Conservation (phyloP, 768 basidiomycete species). For the Collybiopsis luxurians region DNA sequence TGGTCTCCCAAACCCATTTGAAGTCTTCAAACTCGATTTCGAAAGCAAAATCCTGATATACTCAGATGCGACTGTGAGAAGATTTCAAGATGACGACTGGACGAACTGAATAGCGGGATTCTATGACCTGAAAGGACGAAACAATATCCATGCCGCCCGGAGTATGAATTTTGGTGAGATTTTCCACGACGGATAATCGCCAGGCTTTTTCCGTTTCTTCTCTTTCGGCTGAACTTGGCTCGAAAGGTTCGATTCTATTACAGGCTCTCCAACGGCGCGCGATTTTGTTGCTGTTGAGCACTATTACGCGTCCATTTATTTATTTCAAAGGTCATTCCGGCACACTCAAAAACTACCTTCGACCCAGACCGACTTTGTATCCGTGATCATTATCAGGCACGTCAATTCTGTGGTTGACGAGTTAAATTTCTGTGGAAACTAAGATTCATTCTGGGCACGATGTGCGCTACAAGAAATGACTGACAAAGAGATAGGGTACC, state of each 20-base stretch:
- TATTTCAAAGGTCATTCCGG: conserved; percentile 10
- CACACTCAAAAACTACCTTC: conserved; percentile 50
- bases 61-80: not conserved
- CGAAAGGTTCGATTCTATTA: conserved; percentile 35
- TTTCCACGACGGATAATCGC: conserved; percentile 51
- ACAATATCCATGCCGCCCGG: conserved; percentile 53
- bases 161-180: conserved; percentile 58
- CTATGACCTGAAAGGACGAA: conserved; percentile 54
- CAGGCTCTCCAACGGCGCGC: conserved; percentile 69
- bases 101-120: conserved; percentile 60
- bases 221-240: conserved; percentile 22
- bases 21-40: conserved; percentile 56
- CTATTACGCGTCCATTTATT: conserved; percentile 29
- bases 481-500: conserved; percentile 69
- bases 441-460: not conserved
- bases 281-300: conserved; percentile 52
- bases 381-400: conserved; percentile 65
- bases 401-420: conserved; percentile 51
- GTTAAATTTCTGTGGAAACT: conserved; percentile 56
- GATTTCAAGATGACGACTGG: not conserved
- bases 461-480: too few relatives aligned
- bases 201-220: conserved; percentile 57
- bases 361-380: conserved; percentile 71
- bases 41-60: conserved; percentile 61
- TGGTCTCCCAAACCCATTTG: conserved; percentile 81